Evolutionary conservation across 176 grass and related monocot genomes (phyloP).

Genomic region (Elymus sibiricus): DNA sequence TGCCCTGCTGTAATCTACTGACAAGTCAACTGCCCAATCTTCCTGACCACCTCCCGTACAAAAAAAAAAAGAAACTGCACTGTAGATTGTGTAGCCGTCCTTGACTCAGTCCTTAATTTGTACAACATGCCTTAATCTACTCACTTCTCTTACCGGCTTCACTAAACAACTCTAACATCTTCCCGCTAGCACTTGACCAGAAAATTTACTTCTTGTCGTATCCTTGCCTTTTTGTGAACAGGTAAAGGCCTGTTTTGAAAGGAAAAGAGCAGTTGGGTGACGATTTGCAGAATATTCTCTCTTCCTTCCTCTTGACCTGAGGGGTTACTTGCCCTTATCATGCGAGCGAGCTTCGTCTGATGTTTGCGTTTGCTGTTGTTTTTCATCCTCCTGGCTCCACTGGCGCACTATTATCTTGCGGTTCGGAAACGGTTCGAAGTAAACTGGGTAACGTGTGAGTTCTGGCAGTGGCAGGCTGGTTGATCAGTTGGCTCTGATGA

Average conservation of each 20-base stretch:
- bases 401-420: background rate
- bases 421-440: background rate
- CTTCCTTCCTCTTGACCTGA: background rate
- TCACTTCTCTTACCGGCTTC: background rate
- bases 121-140: background rate
- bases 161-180: background rate
- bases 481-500: background rate
- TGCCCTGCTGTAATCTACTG: background rate
- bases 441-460: background rate
- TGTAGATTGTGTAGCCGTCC: background rate
- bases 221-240: background rate
- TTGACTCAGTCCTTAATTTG: background rate
- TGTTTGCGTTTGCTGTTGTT: background rate
- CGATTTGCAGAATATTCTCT: slow-evolving; percentile 24
- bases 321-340: slow-evolving; percentile 3
- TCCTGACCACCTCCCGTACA: background rate
- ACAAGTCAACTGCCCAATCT: background rate
- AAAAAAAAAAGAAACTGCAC: background rate
- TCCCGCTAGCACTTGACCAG: background rate
- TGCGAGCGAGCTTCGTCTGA: background rate
- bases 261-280: background rate
- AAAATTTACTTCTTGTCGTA: background rate
- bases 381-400: background rate
- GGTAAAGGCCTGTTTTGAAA: background rate
- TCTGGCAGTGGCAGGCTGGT: background rate